Evolutionary conservation across 2,329 filamentous ascomycete species (phyloP), one percentile per base, ranked within the genome.

Genomic region (Aspergillus fischeri): DNA sequence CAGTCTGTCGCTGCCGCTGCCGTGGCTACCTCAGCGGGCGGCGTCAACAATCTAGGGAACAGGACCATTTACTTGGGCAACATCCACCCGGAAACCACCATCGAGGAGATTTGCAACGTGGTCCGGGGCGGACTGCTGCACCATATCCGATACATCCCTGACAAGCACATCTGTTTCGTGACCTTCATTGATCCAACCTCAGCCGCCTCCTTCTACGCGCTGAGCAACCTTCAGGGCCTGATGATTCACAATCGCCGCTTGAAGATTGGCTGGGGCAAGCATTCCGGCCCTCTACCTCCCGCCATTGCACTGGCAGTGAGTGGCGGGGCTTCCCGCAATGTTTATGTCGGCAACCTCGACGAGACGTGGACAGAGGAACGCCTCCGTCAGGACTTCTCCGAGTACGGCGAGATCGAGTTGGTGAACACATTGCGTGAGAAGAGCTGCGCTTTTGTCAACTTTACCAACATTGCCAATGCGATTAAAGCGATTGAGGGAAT

Each of bases 121-220:
- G 94, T 99, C 53, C 87, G 94, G 63, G 94, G 94, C 58, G 94
- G 94, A 67, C 84, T 99, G 63, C 83, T 99, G 67, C 94, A 99
- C 75, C 94, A 99, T 75, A 96, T 99, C 75, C 91, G 94, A 66
- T 99, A 97, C 78, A 99, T 99, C 67, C 94, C 94, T 6, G 94
- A 99, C 80, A 99, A 99, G 85, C 94, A 99, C 78, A 99, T 99
- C 67, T 99, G 94, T 82, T 99, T 99, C 72, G 94, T 99, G 56
- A 99, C 94, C 1, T 99, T 99, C 77, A 97, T 99, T 74, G 94
- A 99, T 71, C 94, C 94, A 8, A 99, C 94, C 25, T 95, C 94
- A 3, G 94, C 94, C 25, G 94, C 94, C 44, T 97, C 93, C 1
- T 99, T 99, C 80, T 99, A 97, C 69, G 94, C 94, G 45, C 81